Percentiles rank a stretch among this genome's conserved stretches.
Evolutionary conservation across 2,329 filamentous ascomycete species (phyloP).

Genomic region (Delphinella strobiligena): DNA sequence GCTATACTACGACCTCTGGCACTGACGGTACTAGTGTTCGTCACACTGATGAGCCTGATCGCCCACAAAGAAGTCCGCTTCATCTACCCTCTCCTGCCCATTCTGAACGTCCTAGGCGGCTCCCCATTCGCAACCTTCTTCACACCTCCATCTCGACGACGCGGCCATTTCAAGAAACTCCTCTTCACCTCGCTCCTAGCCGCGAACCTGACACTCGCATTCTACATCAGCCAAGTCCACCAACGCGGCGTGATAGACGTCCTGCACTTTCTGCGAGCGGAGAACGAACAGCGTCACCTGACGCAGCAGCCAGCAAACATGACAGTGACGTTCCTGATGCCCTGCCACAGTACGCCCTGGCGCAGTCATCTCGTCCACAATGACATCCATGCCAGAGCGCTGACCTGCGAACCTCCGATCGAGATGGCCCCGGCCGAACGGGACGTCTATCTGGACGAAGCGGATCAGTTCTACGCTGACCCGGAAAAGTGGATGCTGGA

Average conservation of each 20-base stretch:
- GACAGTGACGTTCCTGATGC: constrained; percentile 72
- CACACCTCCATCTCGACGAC: constrained; percentile 21
- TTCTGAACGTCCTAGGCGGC: constrained; percentile 71
- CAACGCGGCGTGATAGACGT: constrained; percentile 69
- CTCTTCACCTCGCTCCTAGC: constrained; percentile 37
- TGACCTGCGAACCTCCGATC: constrained; percentile 84
- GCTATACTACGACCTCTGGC: constrained; percentile 21
- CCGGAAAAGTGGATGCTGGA: constrained; percentile 33
- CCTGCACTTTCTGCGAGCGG: constrained; percentile 59
- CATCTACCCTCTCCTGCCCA: constrained; percentile 81
- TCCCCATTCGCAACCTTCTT: constrained; percentile 56
- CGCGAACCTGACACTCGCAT: constrained; percentile 57
- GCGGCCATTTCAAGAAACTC: constrained; percentile 36
- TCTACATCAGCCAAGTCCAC: constrained; percentile 65
- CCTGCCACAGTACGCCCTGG: constrained; percentile 95
- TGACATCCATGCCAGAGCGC: constrained; percentile 63
- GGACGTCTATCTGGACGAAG: constrained; percentile 68
- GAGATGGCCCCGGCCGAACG: constrained; percentile 52
- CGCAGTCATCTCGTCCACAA: constrained; percentile 73
- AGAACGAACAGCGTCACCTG: constrained; percentile 46
- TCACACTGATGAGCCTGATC: constrained; percentile 65
- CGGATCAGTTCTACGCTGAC: constrained; percentile 73
- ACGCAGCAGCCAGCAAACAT: constrained; percentile 29
- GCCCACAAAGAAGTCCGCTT: constrained; percentile 97
- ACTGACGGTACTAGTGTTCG: constrained; percentile 43